Conservation (phyloP, 257 asterid genomes). For the Hygrophila difformis region DNA sequence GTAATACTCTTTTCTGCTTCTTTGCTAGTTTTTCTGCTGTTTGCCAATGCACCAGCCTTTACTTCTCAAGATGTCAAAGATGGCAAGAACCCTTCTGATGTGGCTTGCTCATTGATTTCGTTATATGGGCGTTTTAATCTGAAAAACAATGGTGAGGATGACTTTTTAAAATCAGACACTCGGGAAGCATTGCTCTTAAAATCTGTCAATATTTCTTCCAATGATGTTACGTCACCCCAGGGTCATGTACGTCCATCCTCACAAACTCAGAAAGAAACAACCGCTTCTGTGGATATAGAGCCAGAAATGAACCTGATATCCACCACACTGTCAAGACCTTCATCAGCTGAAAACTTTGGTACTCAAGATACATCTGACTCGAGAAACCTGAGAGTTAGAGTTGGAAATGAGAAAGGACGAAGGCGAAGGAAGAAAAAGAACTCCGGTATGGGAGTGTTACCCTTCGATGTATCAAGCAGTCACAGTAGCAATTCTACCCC, state of each 20-base stretch:
- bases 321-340: conserved; percentile 12
- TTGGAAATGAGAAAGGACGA: conserved; percentile 61
- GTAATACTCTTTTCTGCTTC: conserved; percentile 32
- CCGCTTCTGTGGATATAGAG: conserved; percentile 18
- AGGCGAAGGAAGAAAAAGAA: conserved; percentile 65
- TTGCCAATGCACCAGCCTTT: conserved; percentile 27
- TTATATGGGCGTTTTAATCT: not conserved
- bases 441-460: conserved; percentile 26
- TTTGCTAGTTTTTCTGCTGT: conserved; percentile 33
- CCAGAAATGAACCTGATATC: conserved; percentile 12
- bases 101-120: not conserved
- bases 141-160: conserved; percentile 15
- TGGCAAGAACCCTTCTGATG: conserved; percentile 26
- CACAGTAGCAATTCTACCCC: conserved; percentile 90
- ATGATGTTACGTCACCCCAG: conserved; percentile 12
- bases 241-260: conserved; percentile 14
- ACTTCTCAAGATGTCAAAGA: conserved; percentile 23
- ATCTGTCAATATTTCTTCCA: conserved; percentile 23
- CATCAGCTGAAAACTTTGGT: conserved; percentile 25
- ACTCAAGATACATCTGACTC: conserved; percentile 28
- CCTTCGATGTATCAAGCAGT: conserved; percentile 75
- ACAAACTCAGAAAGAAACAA: conserved; percentile 19
- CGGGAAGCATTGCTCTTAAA: conserved; percentile 27
- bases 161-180: conserved; percentile 24
- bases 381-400: conserved; percentile 40